Evolutionary conservation across 2,329 filamentous ascomycete species (phyloP).

Genomic region (Amphichorda felina): DNA sequence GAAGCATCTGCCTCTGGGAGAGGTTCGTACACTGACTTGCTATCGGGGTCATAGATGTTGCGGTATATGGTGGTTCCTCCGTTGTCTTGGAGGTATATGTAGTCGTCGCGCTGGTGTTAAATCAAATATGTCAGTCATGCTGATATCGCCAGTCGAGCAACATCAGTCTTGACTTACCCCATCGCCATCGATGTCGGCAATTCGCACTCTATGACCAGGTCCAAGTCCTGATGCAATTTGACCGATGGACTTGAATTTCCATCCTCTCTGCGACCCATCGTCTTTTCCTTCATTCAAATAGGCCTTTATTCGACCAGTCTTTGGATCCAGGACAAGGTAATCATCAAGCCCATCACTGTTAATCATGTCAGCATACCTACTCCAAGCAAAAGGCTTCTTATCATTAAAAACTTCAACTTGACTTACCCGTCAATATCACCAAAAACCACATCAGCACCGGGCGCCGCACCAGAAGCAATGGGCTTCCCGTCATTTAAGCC

Average conservation of each 20-base stretch:
- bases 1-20: constrained; percentile 6
- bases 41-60: constrained; percentile 4
- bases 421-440: constrained; percentile 7
- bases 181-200: constrained; percentile 12
- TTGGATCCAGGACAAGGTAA: constrained; percentile 6
- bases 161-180: constrained; percentile 4
- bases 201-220: constrained; percentile 6
- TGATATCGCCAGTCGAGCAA: neutral
- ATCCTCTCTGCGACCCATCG: neutral
- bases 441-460: constrained; percentile 5
- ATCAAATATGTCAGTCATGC: too few species aligned
- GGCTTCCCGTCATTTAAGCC: constrained; percentile 4
- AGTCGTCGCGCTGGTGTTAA: constrained; percentile 5
- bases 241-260: constrained; percentile 4
- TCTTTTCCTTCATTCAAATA: constrained; percentile 2
- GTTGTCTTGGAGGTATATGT: constrained; percentile 6
- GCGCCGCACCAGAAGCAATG: constrained; percentile 5
- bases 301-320: constrained; percentile 4
- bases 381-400: too few species aligned
- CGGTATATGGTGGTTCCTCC: constrained; percentile 6
- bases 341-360: constrained; percentile 5
- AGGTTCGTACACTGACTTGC: neutral
- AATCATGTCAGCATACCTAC: neutral
- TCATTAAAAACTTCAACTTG: too few species aligned
- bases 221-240: constrained; percentile 7